Evolutionary conservation across 2,329 filamentous ascomycete genomes (phyloP).

Genomic region (Colletotrichum magnum): DNA sequence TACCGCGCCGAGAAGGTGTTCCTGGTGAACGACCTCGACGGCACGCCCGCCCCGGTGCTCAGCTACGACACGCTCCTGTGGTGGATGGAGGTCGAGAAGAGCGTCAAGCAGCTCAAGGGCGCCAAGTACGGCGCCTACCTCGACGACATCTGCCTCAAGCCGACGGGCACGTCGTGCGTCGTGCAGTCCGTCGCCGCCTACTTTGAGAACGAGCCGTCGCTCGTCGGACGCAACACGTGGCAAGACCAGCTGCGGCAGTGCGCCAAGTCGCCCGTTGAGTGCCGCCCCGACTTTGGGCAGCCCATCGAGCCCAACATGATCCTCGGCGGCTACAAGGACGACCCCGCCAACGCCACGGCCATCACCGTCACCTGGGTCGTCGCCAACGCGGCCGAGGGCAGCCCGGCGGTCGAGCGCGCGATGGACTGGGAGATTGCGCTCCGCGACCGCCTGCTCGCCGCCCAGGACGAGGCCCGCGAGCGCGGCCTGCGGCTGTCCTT

Average conservation of each 20-base stretch:
- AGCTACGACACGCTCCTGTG: conserved; percentile 90
- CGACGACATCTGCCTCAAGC: conserved; percentile 93
- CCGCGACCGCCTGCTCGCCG: conserved; percentile 79
- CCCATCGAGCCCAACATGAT: conserved; percentile 89
- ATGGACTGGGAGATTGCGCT: conserved; percentile 92
- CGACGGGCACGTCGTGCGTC: conserved; percentile 89
- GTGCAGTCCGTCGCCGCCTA: conserved; percentile 94
- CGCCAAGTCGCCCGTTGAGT: conserved; percentile 83
- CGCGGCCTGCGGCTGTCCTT: conserved; percentile 91
- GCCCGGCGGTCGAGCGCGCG: conserved; percentile 77
- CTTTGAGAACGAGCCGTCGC: conserved; percentile 77
- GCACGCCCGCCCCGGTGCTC: conserved; percentile 79
- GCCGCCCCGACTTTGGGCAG: conserved; percentile 89
- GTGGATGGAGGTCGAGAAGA: conserved; percentile 93
- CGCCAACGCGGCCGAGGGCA: conserved; percentile 84
- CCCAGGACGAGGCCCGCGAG: conserved; percentile 83
- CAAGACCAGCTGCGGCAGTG: conserved; percentile 79
- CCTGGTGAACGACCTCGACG: conserved; percentile 85
- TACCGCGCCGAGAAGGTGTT: conserved; percentile 96
- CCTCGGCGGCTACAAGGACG: conserved; percentile 81
- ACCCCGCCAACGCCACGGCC: conserved; percentile 81
- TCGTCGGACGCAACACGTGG: conserved; percentile 79
- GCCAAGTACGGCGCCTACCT: conserved; percentile 77
- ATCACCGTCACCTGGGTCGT: conserved; percentile 96
- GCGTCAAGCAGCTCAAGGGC: conserved; percentile 81